Evolutionary conservation across 1,139 yeast species (phyloP).

Genomic region (Candida neerlandica): DNA sequence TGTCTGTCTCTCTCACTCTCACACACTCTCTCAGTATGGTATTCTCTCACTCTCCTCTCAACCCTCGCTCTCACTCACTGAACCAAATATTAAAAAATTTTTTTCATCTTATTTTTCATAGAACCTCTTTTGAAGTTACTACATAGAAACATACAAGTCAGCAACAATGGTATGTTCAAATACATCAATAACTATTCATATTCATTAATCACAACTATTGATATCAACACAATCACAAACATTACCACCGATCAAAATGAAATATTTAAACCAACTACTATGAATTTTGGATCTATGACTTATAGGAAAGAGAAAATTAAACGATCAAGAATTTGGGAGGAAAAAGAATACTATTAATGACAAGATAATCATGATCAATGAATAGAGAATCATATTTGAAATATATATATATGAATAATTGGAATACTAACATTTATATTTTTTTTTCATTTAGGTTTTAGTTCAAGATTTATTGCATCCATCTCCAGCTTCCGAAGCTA

Average conservation of each 20-base stretch:
- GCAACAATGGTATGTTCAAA: conserved; percentile 7
- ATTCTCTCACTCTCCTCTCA: not conserved
- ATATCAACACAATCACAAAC: too few relatives aligned
- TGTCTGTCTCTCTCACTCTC: not conserved
- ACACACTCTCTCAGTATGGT: too few relatives aligned
- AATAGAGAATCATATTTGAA: not conserved
- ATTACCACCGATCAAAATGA: too few relatives aligned
- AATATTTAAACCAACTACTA: too few relatives aligned
- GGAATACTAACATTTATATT: conserved; percentile 4
- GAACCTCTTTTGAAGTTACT: not conserved
- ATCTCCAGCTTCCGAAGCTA: conserved; percentile 90
- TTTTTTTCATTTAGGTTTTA: conserved; percentile 58
- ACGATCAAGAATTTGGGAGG: not conserved
- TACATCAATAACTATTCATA: not conserved
- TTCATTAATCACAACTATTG: too few relatives aligned
- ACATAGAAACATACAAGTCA: conserved; percentile 7
- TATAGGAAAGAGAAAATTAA: not conserved
- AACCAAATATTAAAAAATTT: not conserved
- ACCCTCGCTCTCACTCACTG: not conserved
- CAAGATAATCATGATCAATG: not conserved
- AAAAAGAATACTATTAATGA: too few relatives aligned
- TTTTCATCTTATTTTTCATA: conserved; percentile 2
- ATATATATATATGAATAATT: too few relatives aligned
- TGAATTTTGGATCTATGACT: too few relatives aligned
- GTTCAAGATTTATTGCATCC: conserved; percentile 98